Evolutionary conservation across 352 stramenopile species (phyloP), one percentile per base, ranked within the genome.

Genomic region (Discostella stelligera): DNA sequence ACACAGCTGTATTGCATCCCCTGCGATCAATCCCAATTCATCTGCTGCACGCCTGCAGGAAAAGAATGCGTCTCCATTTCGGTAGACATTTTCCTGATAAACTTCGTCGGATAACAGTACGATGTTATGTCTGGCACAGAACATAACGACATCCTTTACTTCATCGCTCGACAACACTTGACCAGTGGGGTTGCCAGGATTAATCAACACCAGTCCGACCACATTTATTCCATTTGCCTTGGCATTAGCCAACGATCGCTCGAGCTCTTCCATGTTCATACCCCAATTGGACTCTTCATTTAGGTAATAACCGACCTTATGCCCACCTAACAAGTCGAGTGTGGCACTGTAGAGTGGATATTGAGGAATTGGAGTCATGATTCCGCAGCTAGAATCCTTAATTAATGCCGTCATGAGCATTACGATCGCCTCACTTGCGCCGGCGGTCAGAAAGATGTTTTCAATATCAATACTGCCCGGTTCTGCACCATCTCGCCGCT

Each of bases 51-150:
- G 98, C 77, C 96, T 97, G 86, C 97, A 98, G 66, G 94, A 98
- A 61, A 96, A 88, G 75, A 99, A 99, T 67, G 90, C 71, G 78
- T 96, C 95, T 63, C 93, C 91, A 21, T 95, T 82, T 11, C 93
- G 91, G 81, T 98, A 99, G 56, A 99, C 95, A 90, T 99, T 99
- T 80, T 98, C 96, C 82, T 99, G 97, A 87, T 99, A 99, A 18
- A 99, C 97, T 86, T 99, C 97, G 79, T 99, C 97, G 0, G 97
- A 96, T 63, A 99, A 83, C 54, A 99, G 89, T 37, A 99, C 90
- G 37, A 99, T 90, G 64, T 96, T 91, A 71, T 99, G 89, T 58
- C 95, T 82, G 67, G 94, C 89, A 85, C 96, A 98, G 71, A 99
- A 99, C 58, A 92, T 81, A 59, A 99, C 95, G 74, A 99, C 97